A percentile compares a stretch with the other conserved stretches of the same genome.
Conservation (phyloP, 2,329 filamentous ascomycete genomes). For the Torrubiella hemipterigena region DNA sequence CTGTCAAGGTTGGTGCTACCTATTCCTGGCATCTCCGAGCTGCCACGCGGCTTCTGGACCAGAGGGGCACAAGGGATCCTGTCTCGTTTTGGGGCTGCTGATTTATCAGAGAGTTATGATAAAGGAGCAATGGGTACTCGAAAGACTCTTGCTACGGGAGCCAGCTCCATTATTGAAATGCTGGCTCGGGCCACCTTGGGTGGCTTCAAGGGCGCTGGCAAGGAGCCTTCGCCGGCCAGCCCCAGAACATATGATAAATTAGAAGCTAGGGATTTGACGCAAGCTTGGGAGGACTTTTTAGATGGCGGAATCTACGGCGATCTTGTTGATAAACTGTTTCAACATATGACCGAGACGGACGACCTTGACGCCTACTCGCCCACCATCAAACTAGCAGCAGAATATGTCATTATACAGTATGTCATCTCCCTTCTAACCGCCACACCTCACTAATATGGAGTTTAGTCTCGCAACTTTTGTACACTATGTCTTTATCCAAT, state of each 20-base stretch:
- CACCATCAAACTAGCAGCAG: conserved; percentile 50
- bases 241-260: conserved; percentile 37
- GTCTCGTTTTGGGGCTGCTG: conserved; percentile 49
- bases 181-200: conserved; percentile 54
- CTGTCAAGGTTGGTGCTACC: conserved; percentile 52
- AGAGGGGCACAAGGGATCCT: conserved; percentile 48
- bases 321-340: conserved; percentile 52
- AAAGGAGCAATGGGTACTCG: conserved; percentile 63
- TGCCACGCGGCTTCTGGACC: conserved; percentile 54
- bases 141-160: conserved; percentile 63
- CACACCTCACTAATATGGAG: no score
- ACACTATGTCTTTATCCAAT: conserved; percentile 61
- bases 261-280: conserved; percentile 46
- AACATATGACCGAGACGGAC: conserved; percentile 45
- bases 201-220: conserved; percentile 24
- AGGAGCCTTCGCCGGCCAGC: conserved; percentile 8
- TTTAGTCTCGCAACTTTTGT: conserved; percentile 60
- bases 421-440: conserved; percentile 13
- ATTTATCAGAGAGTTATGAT: conserved; percentile 72
- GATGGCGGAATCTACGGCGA: conserved; percentile 57
- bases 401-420: conserved; percentile 59
- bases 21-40: conserved; percentile 52
- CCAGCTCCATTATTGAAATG: conserved; percentile 58
- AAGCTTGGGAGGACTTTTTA: conserved; percentile 56
- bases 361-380: conserved; percentile 53